Base-by-base conservation (phyloP, 2,329 filamentous ascomycete genomes). In the Pseudocercospora ulei region DNA sequence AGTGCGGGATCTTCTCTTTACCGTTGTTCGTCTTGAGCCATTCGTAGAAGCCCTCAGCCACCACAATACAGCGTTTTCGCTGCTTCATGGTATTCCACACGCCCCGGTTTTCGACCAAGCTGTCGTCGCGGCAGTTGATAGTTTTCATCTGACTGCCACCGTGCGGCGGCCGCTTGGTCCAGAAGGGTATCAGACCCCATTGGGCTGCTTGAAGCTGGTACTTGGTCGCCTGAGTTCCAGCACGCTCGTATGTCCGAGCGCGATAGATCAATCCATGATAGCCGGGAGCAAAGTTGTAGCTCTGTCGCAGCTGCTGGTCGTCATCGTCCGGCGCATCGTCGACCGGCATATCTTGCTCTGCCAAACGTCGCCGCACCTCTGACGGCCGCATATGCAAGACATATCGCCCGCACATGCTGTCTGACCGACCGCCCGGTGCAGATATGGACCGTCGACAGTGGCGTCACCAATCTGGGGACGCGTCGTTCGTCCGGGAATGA, bases 1-100 rank as follows among this genome's bases (percentile, higher is more conserved):
- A 95, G 61, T 96, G 78, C 7, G 90, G 88, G 1, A 88, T 65
- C 63, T 84, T 92, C 38, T 90, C 80, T 51, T 82, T 87, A 4
- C 75, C 72, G 1, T 71, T 71, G 54, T 74, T 79, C 53, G 79
- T 83, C 62, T 88, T 88, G 43, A 92, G 66, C 90, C 90, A 96
- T 62, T 98, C 90, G 56, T 85, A 98, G 62, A 96, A 98, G 1
- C 90, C 90, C 61, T 95, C 81, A 6, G 83, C 86, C 4, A 94
- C 58, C 6, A 96, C 76, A 13, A 96, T 69, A 59, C 90, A 96
- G 18, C 90, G 72, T 64, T 95, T 94, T 51, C 73, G 75, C 45
- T 78, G 76, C 65, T 95, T 95, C 82, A 96, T 92, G 1, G 74
- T 76, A 26, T 75, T 80, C 90, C 90, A 96, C 78, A 96, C 82